Conservation (phyloP, 441 rosid genomes). For the Pelargonium citronellum region DNA sequence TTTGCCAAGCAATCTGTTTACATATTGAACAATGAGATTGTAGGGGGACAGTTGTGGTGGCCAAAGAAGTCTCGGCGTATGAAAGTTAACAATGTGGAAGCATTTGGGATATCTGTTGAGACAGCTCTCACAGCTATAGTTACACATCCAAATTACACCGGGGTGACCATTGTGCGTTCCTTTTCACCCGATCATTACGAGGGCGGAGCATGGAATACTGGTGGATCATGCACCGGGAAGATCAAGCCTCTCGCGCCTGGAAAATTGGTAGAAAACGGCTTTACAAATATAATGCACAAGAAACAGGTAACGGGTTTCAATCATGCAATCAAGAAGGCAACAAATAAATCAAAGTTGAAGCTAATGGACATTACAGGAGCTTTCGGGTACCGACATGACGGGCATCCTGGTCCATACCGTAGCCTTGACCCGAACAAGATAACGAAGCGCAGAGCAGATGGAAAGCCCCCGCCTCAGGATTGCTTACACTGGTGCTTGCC, state of each 20-base stretch:
- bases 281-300: conserved; percentile 67
- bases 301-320: conserved; percentile 66
- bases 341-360: conserved; percentile 45
- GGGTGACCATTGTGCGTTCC: conserved; percentile 71
- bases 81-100: conserved; percentile 71
- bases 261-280: conserved; percentile 66
- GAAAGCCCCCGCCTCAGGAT: conserved; percentile 88
- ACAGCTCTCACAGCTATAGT: conserved; percentile 58
- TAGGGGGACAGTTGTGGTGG: conserved; percentile 94
- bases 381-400: conserved; percentile 83
- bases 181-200: conserved; percentile 97
- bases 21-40: conserved; percentile 64
- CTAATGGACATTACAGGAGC: conserved; percentile 79
- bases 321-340: conserved; percentile 36
- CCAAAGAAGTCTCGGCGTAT: conserved; percentile 56
- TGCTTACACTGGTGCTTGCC: conserved; percentile 99
- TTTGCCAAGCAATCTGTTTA: conserved; percentile 90
- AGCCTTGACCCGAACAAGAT: conserved; percentile 72
- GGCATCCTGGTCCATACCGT: conserved; percentile 92
- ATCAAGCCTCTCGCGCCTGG: conserved; percentile 51
- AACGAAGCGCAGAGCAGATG: conserved; percentile 70
- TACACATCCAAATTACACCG: conserved; percentile 66
- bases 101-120: conserved; percentile 80
- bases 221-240: conserved; percentile 94
- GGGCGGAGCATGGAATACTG: conserved; percentile 95